Evolutionary conservation across 2,329 filamentous ascomycete species (phyloP).

Genomic region (Pyricularia grisea): DNA sequence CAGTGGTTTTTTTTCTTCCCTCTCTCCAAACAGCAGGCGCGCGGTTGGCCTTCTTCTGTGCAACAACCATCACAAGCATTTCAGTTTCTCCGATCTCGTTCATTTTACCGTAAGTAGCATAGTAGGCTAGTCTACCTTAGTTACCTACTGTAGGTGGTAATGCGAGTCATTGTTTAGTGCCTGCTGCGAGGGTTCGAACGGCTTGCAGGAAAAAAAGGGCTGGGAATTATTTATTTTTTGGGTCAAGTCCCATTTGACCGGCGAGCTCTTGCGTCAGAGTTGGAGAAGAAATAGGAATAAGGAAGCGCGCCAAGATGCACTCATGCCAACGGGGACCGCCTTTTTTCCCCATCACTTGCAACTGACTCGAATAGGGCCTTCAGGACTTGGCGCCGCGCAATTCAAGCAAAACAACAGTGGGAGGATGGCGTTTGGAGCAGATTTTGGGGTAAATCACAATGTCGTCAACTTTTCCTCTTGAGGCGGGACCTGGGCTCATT

Average conservation of each 20-base stretch:
- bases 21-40: too few relatives aligned
- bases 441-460: neutral
- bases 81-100: neutral
- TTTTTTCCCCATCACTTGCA: neutral
- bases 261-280: neutral
- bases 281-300: neutral
- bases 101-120: neutral
- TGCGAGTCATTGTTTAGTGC: neutral
- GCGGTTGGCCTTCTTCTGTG: neutral
- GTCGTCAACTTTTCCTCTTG: neutral
- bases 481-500: neutral
- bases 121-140: too few relatives aligned
- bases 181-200: neutral
- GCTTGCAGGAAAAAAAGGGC: neutral
- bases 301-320: neutral
- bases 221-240: neutral
- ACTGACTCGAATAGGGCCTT: neutral
- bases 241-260: neutral
- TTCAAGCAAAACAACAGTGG: neutral
- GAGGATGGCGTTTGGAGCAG: neutral
- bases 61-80: neutral
- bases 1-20: too few relatives aligned
- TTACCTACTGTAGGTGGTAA: neutral
- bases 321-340: too few relatives aligned
- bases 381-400: neutral